Evolutionary conservation across 352 stramenopile genomes (phyloP).

Genomic region (Halophytophthora batemanensis): DNA sequence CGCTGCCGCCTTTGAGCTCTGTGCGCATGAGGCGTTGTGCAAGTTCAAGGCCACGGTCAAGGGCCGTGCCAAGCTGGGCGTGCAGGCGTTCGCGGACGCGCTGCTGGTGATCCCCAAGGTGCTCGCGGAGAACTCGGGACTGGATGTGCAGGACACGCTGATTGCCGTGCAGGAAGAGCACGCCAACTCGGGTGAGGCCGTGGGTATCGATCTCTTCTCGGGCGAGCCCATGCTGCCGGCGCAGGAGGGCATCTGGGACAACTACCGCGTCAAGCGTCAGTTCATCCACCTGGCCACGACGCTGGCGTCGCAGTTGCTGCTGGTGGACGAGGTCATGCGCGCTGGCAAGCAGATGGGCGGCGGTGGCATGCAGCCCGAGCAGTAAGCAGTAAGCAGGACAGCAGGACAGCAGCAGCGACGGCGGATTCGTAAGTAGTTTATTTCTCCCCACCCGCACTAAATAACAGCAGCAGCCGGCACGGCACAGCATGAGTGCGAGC

Average conservation of each 20-base stretch:
- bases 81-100: slow-evolving; percentile 97
- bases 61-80: slow-evolving; percentile 96
- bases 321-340: slow-evolving; percentile 99
- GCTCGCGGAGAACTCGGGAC: slow-evolving; percentile 88
- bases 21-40: slow-evolving; percentile 86
- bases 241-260: slow-evolving; percentile 98
- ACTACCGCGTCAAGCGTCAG: slow-evolving; percentile 98
- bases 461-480: neutral
- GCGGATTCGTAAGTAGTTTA: slow-evolving; percentile 35
- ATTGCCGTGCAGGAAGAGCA: slow-evolving; percentile 96
- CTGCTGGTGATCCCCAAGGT: slow-evolving; percentile 98
- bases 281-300: slow-evolving; percentile 98
- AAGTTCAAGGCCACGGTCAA: slow-evolving; percentile 88
- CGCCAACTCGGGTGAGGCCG: slow-evolving; percentile 82
- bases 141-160: slow-evolving; percentile 94
- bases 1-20: slow-evolving; percentile 96
- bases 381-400: slow-evolving; percentile 37
- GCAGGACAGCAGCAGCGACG: neutral
- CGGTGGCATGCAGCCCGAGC: slow-evolving; percentile 50
- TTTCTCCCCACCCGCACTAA: slow-evolving; percentile 33
- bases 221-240: slow-evolving; percentile 96
- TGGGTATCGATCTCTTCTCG: slow-evolving; percentile 96
- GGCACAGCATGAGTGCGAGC: too few species aligned
- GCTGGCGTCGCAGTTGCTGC: slow-evolving; percentile 96
- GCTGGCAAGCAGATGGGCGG: slow-evolving; percentile 97